Percentiles rank a stretch among this genome's conserved stretches.
Evolutionary conservation across 345 rosid genomes (phyloP).

Genomic region (Hibiscus mutabilis): DNA sequence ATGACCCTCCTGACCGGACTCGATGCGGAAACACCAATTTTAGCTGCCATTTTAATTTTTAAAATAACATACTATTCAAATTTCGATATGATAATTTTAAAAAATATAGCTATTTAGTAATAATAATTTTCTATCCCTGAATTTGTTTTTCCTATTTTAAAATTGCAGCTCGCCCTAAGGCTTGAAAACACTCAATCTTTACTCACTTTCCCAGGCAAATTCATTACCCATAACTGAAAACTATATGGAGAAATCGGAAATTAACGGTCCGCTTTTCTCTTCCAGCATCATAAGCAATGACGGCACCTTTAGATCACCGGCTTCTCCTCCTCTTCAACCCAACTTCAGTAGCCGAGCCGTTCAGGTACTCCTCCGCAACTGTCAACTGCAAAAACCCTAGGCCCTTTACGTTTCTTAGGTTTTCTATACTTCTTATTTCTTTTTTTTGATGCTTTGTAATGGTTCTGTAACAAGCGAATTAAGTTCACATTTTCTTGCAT

Average conservation of each 20-base stretch:
- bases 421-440: conserved; percentile 11
- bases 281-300: conserved; percentile 15
- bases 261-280: conserved; percentile 22
- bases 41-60: too few species aligned
- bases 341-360: conserved; percentile 37
- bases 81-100: too few species aligned
- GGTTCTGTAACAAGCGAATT: background rate
- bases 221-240: background rate
- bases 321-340: conserved; percentile 21
- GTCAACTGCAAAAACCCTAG: conserved; percentile 8
- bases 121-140: too few species aligned
- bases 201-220: background rate
- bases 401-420: background rate
- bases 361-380: conserved; percentile 26
- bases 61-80: too few species aligned
- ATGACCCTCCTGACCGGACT: too few species aligned
- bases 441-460: background rate
- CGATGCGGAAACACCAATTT: too few species aligned
- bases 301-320: conserved; percentile 16
- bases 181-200: background rate
- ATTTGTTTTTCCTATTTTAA: background rate
- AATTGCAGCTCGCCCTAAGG: conserved; percentile 2
- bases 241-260: conserved; percentile 23
- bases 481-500: conserved; percentile 1
- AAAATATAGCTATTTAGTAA: too few species aligned